A percentile compares a stretch with the other conserved stretches of the same genome.
These are phyloP conservation scores for Nicotiana tomentosiformis DNA, from an alignment of 257 asterid species.

Conservation along the genomic window DNA sequence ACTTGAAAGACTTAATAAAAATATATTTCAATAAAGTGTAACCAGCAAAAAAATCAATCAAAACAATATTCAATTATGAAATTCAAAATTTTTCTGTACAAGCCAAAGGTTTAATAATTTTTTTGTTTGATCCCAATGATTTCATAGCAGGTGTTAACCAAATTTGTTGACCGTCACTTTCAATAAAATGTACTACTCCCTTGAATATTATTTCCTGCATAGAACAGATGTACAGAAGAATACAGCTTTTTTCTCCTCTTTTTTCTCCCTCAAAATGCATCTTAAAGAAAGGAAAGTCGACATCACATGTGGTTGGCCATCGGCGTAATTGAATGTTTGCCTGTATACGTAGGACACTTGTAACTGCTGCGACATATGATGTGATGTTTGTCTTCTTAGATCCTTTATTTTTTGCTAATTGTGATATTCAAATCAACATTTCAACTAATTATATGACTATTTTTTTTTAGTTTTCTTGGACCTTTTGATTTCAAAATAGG, in stretches of 20 bases:
- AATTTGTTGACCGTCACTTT: background rate
- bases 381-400: background rate
- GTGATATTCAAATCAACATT: too few species aligned
- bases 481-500: background rate
- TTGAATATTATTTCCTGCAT: background rate
- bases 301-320: slow-evolving; percentile 11
- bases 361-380: background rate
- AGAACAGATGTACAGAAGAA: background rate
- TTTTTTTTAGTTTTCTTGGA: too few species aligned
- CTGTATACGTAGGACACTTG: background rate
- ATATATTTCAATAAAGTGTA: too few species aligned
- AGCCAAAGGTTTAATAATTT: background rate
- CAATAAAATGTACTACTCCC: background rate
- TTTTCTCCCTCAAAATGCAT: background rate
- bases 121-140: background rate
- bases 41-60: too few species aligned
- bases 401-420: background rate
- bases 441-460: too few species aligned
- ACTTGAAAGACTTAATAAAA: too few species aligned
- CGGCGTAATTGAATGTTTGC: background rate
- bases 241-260: background rate
- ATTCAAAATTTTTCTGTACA: background rate
- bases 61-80: too few species aligned
- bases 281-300: background rate
- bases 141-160: background rate